A percentile compares a stretch with the other conserved stretches of the same genome.
Conservation (phyloP, 371 early-diverging fungal genomes). For the Conidiobolus incongruus region DNA sequence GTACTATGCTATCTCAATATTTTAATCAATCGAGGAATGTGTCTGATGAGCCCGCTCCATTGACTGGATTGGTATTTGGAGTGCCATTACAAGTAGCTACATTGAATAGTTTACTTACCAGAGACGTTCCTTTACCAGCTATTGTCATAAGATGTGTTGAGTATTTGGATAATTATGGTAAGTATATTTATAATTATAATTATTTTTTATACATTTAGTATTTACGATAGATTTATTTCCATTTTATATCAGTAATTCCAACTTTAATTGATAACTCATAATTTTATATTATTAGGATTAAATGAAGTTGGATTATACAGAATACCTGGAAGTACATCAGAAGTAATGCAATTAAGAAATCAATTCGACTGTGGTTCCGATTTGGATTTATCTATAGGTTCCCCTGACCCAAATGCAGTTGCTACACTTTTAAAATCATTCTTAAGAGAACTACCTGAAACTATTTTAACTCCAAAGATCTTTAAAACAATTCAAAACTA, state of each 20-base stretch:
- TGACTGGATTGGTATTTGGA: constrained; percentile 2
- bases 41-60: no score
- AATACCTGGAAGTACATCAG: not conserved
- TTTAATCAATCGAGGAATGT: no score
- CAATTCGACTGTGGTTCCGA: not conserved
- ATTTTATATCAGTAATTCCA: no score
- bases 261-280: not conserved
- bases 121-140: not conserved
- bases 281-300: not conserved
- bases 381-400: not conserved
- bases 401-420: constrained; percentile 2
- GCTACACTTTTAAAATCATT: constrained; percentile 1
- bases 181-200: not conserved
- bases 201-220: not conserved
- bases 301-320: constrained; percentile 4
- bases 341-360: not conserved
- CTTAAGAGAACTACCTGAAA: not conserved
- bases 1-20: no score
- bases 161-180: constrained; percentile 4
- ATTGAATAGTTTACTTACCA: not conserved
- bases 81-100: not conserved
- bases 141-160: constrained; percentile 1
- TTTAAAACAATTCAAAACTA: no score
- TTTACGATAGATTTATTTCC: no score
- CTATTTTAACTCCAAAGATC: not conserved